Evolutionary conservation across 495 filamentous ascomycete genomes (phyloP).

Genomic region (Neurospora sp.): DNA sequence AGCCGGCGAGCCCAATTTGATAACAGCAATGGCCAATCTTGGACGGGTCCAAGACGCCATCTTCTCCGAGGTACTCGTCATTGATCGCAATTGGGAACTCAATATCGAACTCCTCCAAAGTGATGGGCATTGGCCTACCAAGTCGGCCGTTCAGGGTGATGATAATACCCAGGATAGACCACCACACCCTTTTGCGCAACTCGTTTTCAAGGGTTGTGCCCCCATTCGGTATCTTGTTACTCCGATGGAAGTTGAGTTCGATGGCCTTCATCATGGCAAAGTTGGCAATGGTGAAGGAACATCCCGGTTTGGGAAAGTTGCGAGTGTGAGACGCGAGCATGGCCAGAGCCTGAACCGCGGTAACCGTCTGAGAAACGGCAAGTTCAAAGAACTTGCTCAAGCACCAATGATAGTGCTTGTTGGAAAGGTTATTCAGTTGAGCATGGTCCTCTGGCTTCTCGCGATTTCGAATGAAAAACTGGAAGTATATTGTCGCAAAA

Average conservation of each 20-base stretch:
- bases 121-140: constrained; percentile 64
- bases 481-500: constrained; percentile 46
- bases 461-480: constrained; percentile 23
- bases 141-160: constrained; percentile 60
- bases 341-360: constrained; percentile 60
- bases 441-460: constrained; percentile 41
- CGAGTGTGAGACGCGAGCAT: constrained; percentile 61
- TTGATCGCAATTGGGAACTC: constrained; percentile 60
- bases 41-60: constrained; percentile 36
- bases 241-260: constrained; percentile 64
- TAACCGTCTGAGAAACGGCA: constrained; percentile 44
- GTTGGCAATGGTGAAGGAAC: constrained; percentile 52
- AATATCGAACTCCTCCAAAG: constrained; percentile 61
- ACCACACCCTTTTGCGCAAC: constrained; percentile 68
- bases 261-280: constrained; percentile 54
- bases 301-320: constrained; percentile 69
- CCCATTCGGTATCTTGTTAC: constrained; percentile 46
- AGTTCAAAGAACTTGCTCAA: constrained; percentile 57
- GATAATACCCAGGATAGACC: constrained; percentile 52
- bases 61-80: constrained; percentile 53
- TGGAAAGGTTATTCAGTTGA: constrained; percentile 49
- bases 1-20: constrained; percentile 50
- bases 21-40: constrained; percentile 51
- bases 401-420: constrained; percentile 67
- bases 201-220: constrained; percentile 56